Conservation (phyloP, 352 stramenopile species). For the Globisporangium echinulatum region DNA sequence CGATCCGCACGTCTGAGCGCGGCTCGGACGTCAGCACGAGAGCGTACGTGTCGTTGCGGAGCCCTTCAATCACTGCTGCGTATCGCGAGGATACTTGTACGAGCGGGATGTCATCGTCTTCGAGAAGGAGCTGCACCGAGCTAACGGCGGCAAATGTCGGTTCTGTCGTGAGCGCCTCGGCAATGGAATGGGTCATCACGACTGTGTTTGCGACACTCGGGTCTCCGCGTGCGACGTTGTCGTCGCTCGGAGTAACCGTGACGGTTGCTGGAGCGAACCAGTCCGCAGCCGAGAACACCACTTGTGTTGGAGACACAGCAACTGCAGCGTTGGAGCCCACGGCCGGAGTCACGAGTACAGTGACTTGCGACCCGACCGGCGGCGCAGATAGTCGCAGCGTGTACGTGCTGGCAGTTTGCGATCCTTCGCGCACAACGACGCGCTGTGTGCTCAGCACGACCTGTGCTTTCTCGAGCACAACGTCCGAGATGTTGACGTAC, state of each 20-base stretch:
- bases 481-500: slow-evolving; percentile 26
- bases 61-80: slow-evolving; percentile 32
- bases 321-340: slow-evolving; percentile 8
- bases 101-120: slow-evolving; percentile 46
- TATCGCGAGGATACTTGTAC: slow-evolving; percentile 47
- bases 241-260: slow-evolving; percentile 17
- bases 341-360: slow-evolving; percentile 3
- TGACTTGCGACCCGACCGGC: slow-evolving; percentile 11
- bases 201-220: slow-evolving; percentile 11
- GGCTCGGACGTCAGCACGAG: slow-evolving; percentile 41
- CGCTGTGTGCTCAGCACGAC: slow-evolving; percentile 28
- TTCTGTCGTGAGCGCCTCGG: slow-evolving; percentile 18
- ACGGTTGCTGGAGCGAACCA: slow-evolving; percentile 30
- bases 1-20: slow-evolving; percentile 25
- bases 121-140: slow-evolving; percentile 30
- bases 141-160: slow-evolving; percentile 26
- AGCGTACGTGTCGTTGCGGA: slow-evolving; percentile 48
- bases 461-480: slow-evolving; percentile 28
- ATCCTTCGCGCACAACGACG: slow-evolving; percentile 24
- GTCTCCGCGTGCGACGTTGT: slow-evolving; percentile 20
- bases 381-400: slow-evolving; percentile 35
- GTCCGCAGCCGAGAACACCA: slow-evolving; percentile 37
- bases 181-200: slow-evolving; percentile 30
- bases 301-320: slow-evolving; percentile 19
- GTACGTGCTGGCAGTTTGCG: slow-evolving; percentile 20